A percentile compares a stretch with the other conserved stretches of the same genome.
These are phyloP conservation scores for Verticillium nubilum DNA, from an alignment of 2,329 filamentous ascomycete genomes.

Conservation along the genomic window DNA sequence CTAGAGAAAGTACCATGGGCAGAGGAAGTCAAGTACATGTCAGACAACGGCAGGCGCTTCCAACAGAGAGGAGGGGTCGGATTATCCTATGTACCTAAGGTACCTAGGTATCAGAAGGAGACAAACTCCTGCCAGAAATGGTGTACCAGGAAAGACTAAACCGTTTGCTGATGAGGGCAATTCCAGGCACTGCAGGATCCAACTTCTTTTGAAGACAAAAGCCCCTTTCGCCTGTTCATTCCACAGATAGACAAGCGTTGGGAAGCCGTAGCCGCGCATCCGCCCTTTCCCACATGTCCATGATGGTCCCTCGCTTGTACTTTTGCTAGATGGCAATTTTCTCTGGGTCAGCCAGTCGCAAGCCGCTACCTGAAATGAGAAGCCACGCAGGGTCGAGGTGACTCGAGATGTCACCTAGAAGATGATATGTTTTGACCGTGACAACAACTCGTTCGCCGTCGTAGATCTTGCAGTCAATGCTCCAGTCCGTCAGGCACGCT, in stretches of 20 bases:
- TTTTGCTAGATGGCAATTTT: background rate
- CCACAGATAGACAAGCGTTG: background rate
- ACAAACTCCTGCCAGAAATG: background rate
- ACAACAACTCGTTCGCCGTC: background rate
- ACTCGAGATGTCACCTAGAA: background rate
- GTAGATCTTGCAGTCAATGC: background rate
- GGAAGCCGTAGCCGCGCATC: background rate
- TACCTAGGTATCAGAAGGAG: background rate
- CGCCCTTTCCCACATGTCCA: background rate
- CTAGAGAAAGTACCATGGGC: background rate
- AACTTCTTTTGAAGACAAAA: background rate
- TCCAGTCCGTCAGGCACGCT: background rate
- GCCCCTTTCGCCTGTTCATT: background rate
- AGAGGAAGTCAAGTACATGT: background rate
- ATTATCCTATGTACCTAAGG: no score
- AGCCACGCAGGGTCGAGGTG: background rate
- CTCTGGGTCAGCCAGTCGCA: background rate
- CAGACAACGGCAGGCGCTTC: background rate
- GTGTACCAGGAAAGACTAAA: background rate
- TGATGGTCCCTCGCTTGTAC: background rate
- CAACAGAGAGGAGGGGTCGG: background rate
- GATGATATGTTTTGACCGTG: background rate
- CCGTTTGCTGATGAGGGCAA: background rate
- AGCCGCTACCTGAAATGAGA: background rate
- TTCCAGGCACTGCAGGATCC: background rate